Evolutionary conservation across 306 rosid genomes (phyloP), one percentile per base, ranked within the genome.

Genomic region (Senna tora): DNA sequence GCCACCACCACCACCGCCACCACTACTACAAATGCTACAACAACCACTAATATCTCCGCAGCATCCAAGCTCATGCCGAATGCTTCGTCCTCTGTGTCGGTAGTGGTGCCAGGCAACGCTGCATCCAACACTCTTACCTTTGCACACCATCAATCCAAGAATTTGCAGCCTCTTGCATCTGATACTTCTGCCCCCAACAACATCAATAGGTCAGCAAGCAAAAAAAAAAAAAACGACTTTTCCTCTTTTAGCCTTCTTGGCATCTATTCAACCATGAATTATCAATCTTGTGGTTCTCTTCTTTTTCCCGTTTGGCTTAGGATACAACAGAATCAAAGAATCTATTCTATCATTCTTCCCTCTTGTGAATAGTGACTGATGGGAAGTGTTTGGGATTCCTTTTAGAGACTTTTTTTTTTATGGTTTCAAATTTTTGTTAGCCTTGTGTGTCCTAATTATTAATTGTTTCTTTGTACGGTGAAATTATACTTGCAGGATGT

Each of bases 131-230:
- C 49, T 82, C 80, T 76, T 6, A 39, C 64, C 63, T 60, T 80
- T 65, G 74, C 88, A 51, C 83, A 84, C 53, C 87, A 90, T 17
- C 86, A 80, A 38, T 81, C 75, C 34, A 91, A 83, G 75, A 85
- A 71, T 82, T 75, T 82, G 74, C 84, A 74, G 72, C 76, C 79
- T 74, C 78, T 75, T 72, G 78, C 85, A 72, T 75, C 90, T 62
- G 75, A 80, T 76, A 25, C 88, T 76, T 75, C 86, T 77, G 72
- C 89, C 4, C 71, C 87, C 28, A 72, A 67, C 62, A 82, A 83
- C 80, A 79, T 76, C 74, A 86, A 75, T 84, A 89, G 97, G 98
- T 89, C 38, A 80, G 53, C 7, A 3, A 7, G 14, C 1, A 17
- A 10, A 14, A 21, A 22, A 20, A 17, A 10, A 14, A 21, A 22